Evolutionary conservation across 495 filamentous ascomycete genomes (phyloP).

Genomic region (Penicillium subrubescens): DNA sequence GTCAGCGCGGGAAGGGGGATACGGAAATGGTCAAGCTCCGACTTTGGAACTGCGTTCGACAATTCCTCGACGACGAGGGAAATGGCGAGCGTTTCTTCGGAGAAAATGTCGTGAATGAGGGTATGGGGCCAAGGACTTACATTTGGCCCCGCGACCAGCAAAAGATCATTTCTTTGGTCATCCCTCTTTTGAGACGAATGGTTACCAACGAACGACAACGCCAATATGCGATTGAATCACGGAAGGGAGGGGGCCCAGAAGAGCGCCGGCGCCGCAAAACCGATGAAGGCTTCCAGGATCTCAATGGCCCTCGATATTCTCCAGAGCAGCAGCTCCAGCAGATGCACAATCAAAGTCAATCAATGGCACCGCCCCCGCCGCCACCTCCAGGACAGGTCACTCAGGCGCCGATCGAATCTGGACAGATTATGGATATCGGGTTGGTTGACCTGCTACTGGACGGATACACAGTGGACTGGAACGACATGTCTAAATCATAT

Average conservation of each 20-base stretch:
- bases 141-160: constrained; percentile 60
- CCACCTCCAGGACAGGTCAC: constrained; percentile 20
- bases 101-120: constrained; percentile 47
- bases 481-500: constrained; percentile 38
- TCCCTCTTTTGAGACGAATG: constrained; percentile 61
- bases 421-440: constrained; percentile 29
- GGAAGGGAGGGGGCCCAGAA: constrained; percentile 50
- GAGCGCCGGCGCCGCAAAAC: constrained; percentile 47
- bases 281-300: constrained; percentile 39
- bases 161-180: constrained; percentile 58
- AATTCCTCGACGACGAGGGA: constrained; percentile 58
- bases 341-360: constrained; percentile 34
- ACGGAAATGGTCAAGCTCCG: constrained; percentile 62
- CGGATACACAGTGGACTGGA: constrained; percentile 45
- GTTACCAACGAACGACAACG: constrained; percentile 67
- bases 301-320: constrained; percentile 30
- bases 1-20: constrained; percentile 59
- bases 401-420: constrained; percentile 22
- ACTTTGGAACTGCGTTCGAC: constrained; percentile 61
- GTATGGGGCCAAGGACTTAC: constrained; percentile 44
- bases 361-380: constrained; percentile 31
- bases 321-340: constrained; percentile 38
- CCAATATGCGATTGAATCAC: constrained; percentile 60
- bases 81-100: constrained; percentile 60
- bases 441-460: constrained; percentile 42